Evolutionary conservation across 2,329 filamentous ascomycete genomes (phyloP).

Genomic region (Magnaporthales sp.): DNA sequence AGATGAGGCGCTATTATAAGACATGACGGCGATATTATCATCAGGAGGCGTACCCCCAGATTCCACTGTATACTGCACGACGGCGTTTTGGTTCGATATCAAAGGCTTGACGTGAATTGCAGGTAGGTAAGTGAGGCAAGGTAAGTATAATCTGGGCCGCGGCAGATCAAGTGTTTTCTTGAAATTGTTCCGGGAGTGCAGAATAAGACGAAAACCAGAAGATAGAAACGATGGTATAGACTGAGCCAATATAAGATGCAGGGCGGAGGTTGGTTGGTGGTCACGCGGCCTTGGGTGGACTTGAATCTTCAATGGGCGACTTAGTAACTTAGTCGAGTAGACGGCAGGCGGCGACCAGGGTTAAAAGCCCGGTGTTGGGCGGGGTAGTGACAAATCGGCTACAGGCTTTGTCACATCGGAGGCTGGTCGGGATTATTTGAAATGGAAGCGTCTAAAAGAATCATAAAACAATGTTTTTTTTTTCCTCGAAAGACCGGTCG

Average conservation of each 20-base stretch:
- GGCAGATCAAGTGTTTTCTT: neutral
- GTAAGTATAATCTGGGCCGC: neutral
- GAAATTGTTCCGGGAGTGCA: neutral
- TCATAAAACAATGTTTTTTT: too few species aligned
- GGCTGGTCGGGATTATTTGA: neutral
- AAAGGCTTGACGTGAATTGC: neutral
- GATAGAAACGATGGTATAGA: neutral
- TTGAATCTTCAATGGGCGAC: neutral
- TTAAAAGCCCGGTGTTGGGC: neutral
- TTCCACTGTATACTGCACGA: neutral
- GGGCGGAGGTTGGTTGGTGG: neutral
- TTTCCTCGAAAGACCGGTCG: too few species aligned
- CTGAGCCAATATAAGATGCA: neutral
- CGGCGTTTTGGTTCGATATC: neutral
- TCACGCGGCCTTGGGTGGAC: neutral
- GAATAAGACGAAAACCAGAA: too few species aligned
- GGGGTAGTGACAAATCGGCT: neutral
- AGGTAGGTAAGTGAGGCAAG: neutral
- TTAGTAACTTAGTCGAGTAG: neutral
- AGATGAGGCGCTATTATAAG: neutral
- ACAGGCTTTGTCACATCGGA: neutral
- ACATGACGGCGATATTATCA: conserved; percentile 5
- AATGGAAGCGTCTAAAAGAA: neutral
- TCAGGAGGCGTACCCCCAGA: neutral
- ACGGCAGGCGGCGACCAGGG: neutral